Conservation (phyloP, 768 basidiomycete species). For the Trametes punicea region DNA sequence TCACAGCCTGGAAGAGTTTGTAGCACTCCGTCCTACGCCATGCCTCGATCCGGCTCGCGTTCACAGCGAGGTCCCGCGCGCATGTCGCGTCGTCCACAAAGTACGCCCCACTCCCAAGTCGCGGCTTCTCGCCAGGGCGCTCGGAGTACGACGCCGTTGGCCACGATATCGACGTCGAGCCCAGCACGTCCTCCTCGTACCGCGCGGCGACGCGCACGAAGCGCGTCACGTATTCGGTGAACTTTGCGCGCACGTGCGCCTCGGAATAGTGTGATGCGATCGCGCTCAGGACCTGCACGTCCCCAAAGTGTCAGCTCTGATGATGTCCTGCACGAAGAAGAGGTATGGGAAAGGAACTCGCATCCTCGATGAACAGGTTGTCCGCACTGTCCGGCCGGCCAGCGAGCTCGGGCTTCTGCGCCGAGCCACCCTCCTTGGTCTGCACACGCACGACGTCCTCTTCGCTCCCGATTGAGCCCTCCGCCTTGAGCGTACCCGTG, state of each 20-base stretch:
- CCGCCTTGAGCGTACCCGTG: conserved; percentile 61
- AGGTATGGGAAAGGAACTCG: conserved; percentile 39
- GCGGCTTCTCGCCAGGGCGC: conserved; percentile 36
- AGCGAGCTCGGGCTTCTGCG: conserved; percentile 48
- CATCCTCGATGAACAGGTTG: conserved; percentile 91
- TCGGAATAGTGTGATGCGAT: conserved; percentile 95
- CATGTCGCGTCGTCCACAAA: conserved; percentile 70
- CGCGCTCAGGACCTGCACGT: conserved; percentile 67
- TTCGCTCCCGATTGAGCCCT: conserved; percentile 59
- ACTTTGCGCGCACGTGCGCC: conserved; percentile 78
- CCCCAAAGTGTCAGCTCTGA: background rate
- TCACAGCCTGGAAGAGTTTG: conserved; percentile 64
- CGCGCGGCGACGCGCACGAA: conserved; percentile 88
- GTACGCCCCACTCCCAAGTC: conserved; percentile 78
- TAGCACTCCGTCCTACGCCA: conserved; percentile 88
- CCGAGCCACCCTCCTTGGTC: conserved; percentile 46
- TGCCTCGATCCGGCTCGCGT: conserved; percentile 85
- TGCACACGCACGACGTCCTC: conserved; percentile 63
- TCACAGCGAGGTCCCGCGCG: conserved; percentile 66
- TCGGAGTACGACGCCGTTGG: conserved; percentile 54
- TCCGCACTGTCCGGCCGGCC: conserved; percentile 66
- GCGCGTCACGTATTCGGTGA: conserved; percentile 83
- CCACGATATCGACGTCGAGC: conserved; percentile 74
- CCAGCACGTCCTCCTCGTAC: conserved; percentile 81
- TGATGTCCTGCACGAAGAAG: background rate